These are phyloP conservation scores for Oryza longistaminata DNA, from an alignment of 176 grass and related monocot genomes.

Conservation along the genomic window DNA sequence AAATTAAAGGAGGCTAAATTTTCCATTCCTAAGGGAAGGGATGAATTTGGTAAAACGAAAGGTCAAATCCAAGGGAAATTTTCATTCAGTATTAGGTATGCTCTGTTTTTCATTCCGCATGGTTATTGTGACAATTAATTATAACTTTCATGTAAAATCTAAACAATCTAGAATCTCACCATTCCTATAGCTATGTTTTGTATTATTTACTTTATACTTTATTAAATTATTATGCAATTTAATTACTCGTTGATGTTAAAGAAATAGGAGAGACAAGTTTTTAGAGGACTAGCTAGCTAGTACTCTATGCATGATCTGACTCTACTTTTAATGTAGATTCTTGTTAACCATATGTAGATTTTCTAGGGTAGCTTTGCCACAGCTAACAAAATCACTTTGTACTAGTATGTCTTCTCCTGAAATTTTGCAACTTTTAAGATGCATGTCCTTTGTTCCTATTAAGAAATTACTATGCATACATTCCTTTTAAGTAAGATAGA, in stretches of 20 bases:
- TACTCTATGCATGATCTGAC: background rate
- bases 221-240: background rate
- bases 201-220: background rate
- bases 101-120: background rate
- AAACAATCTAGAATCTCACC: background rate
- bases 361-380: constrained; percentile 2
- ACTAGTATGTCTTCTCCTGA: background rate
- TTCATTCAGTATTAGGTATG: background rate
- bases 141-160: background rate
- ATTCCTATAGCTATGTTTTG: background rate
- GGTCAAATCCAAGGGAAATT: background rate
- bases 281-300: background rate
- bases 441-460: background rate
- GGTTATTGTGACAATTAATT: background rate
- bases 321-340: constrained; percentile 43
- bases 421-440: constrained; percentile 22
- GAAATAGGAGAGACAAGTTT: background rate
- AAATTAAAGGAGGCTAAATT: background rate
- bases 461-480: background rate
- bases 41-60: no score
- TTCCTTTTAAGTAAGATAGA: background rate
- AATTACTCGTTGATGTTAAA: background rate
- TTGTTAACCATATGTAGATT: constrained; percentile 33
- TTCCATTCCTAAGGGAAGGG: background rate
- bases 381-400: constrained; percentile 8